Base-by-base conservation (phyloP, 768 basidiomycete species). In the Mycena epipterygia region DNA sequence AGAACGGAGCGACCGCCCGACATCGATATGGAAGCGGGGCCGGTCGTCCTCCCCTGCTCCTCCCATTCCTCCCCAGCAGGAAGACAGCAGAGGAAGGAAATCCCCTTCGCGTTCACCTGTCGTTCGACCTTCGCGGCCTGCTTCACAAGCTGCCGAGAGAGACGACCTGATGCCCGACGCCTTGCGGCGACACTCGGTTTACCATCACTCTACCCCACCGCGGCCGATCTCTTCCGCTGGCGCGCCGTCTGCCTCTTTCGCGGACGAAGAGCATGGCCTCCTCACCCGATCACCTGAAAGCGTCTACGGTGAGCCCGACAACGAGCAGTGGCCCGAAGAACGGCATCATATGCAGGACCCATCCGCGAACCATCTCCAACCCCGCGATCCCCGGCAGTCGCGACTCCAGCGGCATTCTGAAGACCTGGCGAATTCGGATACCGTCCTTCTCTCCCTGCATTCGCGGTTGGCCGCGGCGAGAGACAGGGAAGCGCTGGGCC, bases 401-500 rank as follows among this genome's bases (percentile, higher is more conserved):
- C 65, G 49, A 27, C n/a, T 37, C 35, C 67, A 63, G 27, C 51
- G 75, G 73, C 74, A 77, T 64, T 33, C 74, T 46, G 16, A 82
- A 76, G 19, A 73, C 57, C 68, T 73, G 30, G 68, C 62, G 53
- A 67, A 64, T 48, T 72, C 68, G 13, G 73, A 77, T 23, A 79
- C 79, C 2, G 70, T 74, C 11, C 37, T 74, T 2, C 74, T 79
- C 55, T 72, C 75, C 1, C 71, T 78, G 44, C 73, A 68, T 17
- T 76, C 76, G 0, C 73, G 76, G 29, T 75, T 80, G 42, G 83
- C 83, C 19, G 85, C 86, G 35, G 83, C 84, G 48, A 82, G 84
- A 17, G 86, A 89, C 71, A 79, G 86, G 48, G 80, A 81, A 68
- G 87, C 85, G n/a, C 86, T 88, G 71, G 89, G 89, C 7, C 86